Evolutionary conservation across 2,329 filamentous ascomycete species (phyloP), one percentile per base, ranked within the genome.

Genomic region (Elsinoe ampelina): DNA sequence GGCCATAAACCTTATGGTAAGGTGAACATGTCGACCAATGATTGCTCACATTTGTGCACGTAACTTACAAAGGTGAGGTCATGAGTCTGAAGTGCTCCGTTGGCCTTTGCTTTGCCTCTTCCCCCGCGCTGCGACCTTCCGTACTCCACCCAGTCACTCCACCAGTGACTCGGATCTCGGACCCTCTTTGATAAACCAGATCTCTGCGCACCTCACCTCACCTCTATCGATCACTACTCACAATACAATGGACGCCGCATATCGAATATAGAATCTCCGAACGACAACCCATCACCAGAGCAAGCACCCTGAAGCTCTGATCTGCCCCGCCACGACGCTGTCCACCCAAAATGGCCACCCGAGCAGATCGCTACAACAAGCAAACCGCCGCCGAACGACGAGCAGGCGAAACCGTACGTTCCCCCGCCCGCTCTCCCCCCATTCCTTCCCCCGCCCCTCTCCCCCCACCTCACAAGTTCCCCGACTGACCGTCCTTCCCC

Each of bases 391-490:
- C 89, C 66, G 91, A 95, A 72, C 82, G 87, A 71, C 85, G 89
- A 63, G 89, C 88, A 74, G 90, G 90, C 63, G 91, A 96, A 75
- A 83, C 87, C 60, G 89, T 92, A 80, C 39, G 55, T 43, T 10
- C 19, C 10, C 22, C 22, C 32, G 30, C 19, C 30, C 6, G 17
- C 45, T 17, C 45, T 5, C 26, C 32, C n/a, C 17, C 5, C 6
- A 8, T 36, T 7, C 17, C 30, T 5, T 22, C 8, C 20, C 20
- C 38, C 38, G 3, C 17, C 12, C 35, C 22, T 7, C 32, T 41
- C 13, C 58, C 26, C 57, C 42, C 43, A 30, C 48, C 51, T 39
- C 54, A 15, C 55, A 34, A 22, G 17, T 2, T 10, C 38, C 11
- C 36, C 22, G n/a, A 39, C 36, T 55, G 20, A 35, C 22, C 22